Base-by-base conservation (phyloP, 495 filamentous ascomycete species). In the Sporormia fimetaria region DNA sequence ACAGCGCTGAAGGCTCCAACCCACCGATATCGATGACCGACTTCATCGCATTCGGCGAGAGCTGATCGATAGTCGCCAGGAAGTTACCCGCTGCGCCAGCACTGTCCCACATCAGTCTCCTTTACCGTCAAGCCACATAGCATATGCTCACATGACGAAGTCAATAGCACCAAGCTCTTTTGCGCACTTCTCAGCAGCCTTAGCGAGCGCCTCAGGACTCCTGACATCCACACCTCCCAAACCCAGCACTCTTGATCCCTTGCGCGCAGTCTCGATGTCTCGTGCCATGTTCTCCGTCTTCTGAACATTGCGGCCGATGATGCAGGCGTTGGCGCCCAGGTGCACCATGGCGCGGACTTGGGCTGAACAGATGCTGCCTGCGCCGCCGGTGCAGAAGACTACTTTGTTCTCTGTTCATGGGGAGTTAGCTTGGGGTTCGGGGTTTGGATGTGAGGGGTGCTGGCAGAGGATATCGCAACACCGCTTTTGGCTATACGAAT, bases 31-130 rank as follows among this genome's bases (percentile, higher is more conserved):
- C 90, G 48, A 98, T 87, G 27, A 98, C 90, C 0, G 83, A 69
- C 60, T 87, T 94, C 74, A 98, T 94, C 12, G 83, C 90, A 56
- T 95, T 95, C 30, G 80, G 62, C 1, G 74, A 81, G 3, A 95
- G 71, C 42, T 80, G 79, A 16, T 77, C 66, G 50, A 96, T 83
- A 1, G 88, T 80, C 4, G 88, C 80, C 16, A 98, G 72, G 68
- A 98, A 98, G 62, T 98, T 98, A 23, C 90, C 90, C 9, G 90
- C 90, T 21, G 90, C 90, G 34, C 90, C 90, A 25, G 87, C 87
- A 58, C 84, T 93, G 51, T 31, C 7, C n/a, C 4, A 6, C 17
- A 30, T 52, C 40, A 47, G 36, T 33, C 24, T 37, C 23, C 12
- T 31, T 23, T 42, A 10, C 17, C 16, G 29, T 27, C 21, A 6